These are phyloP conservation scores for Eucommia ulmoides DNA, from an alignment of 257 asterid genomes.

Conservation along the genomic window DNA sequence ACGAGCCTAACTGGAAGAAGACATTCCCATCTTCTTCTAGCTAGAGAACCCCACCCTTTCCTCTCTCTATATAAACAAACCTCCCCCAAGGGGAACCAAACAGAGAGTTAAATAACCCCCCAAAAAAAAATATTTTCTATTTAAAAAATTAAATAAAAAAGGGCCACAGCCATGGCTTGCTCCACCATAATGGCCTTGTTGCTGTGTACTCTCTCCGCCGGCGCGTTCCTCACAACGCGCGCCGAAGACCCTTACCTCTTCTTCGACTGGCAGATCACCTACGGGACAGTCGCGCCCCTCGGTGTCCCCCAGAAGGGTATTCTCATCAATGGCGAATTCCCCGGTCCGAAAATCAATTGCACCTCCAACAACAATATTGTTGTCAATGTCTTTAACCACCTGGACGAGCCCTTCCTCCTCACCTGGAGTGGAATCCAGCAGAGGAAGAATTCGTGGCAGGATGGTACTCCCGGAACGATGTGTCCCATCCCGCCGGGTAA, in stretches of 20 bases:
- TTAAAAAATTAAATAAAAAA: no score
- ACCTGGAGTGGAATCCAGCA: neutral
- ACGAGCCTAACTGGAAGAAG: neutral
- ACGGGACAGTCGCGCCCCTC: neutral
- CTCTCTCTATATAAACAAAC: neutral
- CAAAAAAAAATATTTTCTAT: no score
- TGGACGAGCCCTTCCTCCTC: neutral
- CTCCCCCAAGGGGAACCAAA: neutral
- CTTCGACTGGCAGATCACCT: neutral
- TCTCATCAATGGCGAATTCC: neutral
- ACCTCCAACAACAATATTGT: neutral
- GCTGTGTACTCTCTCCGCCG: neutral
- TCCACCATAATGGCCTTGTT: neutral
- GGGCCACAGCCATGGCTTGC: neutral
- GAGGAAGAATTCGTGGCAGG: neutral
- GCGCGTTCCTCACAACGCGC: neutral
- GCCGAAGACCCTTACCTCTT: neutral
- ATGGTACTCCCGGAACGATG: neutral
- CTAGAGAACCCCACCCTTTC: no score
- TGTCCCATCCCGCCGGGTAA: neutral
- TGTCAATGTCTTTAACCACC: neutral
- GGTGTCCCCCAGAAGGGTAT: neutral
- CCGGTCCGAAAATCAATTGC: neutral
- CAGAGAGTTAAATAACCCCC: neutral
- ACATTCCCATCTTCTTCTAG: neutral